Evolutionary conservation across 352 stramenopile genomes (phyloP).

Genomic region (Elongisporangium anandrum): DNA sequence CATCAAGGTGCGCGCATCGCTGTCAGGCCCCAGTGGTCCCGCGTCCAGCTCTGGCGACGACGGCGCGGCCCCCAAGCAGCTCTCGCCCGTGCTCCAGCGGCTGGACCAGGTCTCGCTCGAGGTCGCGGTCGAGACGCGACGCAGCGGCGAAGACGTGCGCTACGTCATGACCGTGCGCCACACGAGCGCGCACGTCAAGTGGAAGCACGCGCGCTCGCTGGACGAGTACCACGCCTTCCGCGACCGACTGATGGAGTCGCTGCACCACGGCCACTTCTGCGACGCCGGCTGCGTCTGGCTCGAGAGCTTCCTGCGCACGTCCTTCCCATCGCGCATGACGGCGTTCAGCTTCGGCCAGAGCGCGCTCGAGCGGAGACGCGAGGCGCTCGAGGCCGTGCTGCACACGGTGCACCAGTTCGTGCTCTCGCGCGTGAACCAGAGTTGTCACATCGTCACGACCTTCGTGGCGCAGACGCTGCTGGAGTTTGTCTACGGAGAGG

Average conservation of each 20-base stretch:
- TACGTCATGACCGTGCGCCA: slow-evolving; percentile 46
- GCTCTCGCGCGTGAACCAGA: slow-evolving; percentile 31
- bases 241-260: slow-evolving; percentile 18
- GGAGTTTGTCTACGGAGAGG: slow-evolving; percentile 28
- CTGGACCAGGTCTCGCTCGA: slow-evolving; percentile 28
- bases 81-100: slow-evolving; percentile 10
- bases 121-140: slow-evolving; percentile 13
- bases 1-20: background rate
- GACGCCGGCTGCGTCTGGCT: slow-evolving; percentile 46
- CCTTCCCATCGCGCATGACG: slow-evolving; percentile 24
- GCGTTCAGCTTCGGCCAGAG: slow-evolving; percentile 13
- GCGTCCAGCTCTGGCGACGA: background rate
- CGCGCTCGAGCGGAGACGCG: slow-evolving; percentile 24
- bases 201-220: slow-evolving; percentile 36
- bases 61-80: background rate
- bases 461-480: slow-evolving; percentile 24
- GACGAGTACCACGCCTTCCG: slow-evolving; percentile 45
- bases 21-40: background rate
- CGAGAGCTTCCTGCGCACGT: slow-evolving; percentile 37
- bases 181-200: slow-evolving; percentile 15
- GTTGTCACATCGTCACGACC: slow-evolving; percentile 23
- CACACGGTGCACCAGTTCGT: slow-evolving; percentile 33
- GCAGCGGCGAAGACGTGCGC: slow-evolving; percentile 29
- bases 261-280: slow-evolving; percentile 57
- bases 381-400: slow-evolving; percentile 31